A percentile compares a stretch with the other conserved stretches of the same genome.
These are phyloP conservation scores for Erigeron canadensis DNA, from an alignment of 129 eudicot genomes.

Conservation along the genomic window DNA sequence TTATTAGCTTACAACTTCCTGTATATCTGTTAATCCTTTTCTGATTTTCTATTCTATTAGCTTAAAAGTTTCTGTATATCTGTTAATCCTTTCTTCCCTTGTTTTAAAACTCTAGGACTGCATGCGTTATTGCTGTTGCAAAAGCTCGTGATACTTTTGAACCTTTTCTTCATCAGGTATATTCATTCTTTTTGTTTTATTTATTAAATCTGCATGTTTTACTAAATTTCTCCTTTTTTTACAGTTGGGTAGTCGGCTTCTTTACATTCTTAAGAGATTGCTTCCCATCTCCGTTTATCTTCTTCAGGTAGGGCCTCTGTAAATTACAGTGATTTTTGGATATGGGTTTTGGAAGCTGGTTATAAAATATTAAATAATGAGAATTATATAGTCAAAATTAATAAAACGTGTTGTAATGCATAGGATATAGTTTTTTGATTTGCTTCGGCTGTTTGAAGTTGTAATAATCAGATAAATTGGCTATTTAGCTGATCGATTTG, in stretches of 20 bases:
- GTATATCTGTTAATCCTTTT: background rate
- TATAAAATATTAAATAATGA: too few species aligned
- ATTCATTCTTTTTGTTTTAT: background rate
- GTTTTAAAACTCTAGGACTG: constrained; percentile 57
- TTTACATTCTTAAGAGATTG: constrained; percentile 90
- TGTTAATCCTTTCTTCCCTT: background rate
- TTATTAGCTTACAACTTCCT: constrained; percentile 1
- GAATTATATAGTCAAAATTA: too few species aligned
- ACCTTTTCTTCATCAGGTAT: constrained; percentile 93
- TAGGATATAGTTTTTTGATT: too few species aligned
- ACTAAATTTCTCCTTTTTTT: constrained; percentile 22
- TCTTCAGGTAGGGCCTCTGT: constrained; percentile 69
- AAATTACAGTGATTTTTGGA: background rate
- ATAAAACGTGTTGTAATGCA: too few species aligned
- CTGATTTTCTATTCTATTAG: background rate
- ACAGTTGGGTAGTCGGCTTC: constrained; percentile 90
- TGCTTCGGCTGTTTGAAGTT: too few species aligned
- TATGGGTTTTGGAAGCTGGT: background rate
- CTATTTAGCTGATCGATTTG: too few species aligned
- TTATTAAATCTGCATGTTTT: background rate
- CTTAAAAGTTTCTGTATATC: background rate
- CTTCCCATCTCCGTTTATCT: constrained; percentile 91
- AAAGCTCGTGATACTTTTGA: constrained; percentile 98
- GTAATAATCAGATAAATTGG: too few species aligned
- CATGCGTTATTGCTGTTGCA: constrained; percentile 96